Percentiles rank a stretch among this genome's conserved stretches.
phyloP scores from a whole-genome alignment of 1,139 yeast species.

The Wickerhamiella infanticola region DNA sequence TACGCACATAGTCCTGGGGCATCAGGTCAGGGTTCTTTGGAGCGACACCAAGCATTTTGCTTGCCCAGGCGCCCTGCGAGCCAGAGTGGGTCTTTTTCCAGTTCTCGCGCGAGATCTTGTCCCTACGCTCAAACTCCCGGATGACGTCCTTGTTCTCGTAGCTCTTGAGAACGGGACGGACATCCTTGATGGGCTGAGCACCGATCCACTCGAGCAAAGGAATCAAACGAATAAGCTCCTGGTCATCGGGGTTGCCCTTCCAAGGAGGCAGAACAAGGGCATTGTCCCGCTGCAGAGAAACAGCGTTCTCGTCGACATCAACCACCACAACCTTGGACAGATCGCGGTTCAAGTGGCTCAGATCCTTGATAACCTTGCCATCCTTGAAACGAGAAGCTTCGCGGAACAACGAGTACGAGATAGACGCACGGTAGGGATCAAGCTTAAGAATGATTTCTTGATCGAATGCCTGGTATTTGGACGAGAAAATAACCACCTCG shows the following conservation, averaged over 20 bases:
- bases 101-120: slow-evolving; percentile 55
- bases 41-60: slow-evolving; percentile 18
- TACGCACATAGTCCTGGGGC: slow-evolving; percentile 84
- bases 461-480: slow-evolving; percentile 72
- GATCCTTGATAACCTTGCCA: slow-evolving; percentile 61
- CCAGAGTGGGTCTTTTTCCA: slow-evolving; percentile 32
- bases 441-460: slow-evolving; percentile 74
- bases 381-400: slow-evolving; percentile 87
- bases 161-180: slow-evolving; percentile 70
- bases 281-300: slow-evolving; percentile 79
- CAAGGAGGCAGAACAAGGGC: slow-evolving; percentile 72
- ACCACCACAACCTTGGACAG: slow-evolving; percentile 62
- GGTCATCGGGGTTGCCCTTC: slow-evolving; percentile 76
- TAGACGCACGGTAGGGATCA: slow-evolving; percentile 84
- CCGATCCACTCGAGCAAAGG: slow-evolving; percentile 93
- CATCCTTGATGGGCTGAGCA: slow-evolving; percentile 78
- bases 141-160: slow-evolving; percentile 47
- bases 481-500: slow-evolving; percentile 82
- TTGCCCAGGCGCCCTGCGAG: slow-evolving; percentile 16
- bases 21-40: slow-evolving; percentile 43
- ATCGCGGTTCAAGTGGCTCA: slow-evolving; percentile 82
- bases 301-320: slow-evolving; percentile 62
- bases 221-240: slow-evolving; percentile 54
- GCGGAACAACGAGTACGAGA: slow-evolving; percentile 74
- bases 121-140: slow-evolving; percentile 72